Base-by-base conservation (phyloP, 306 rosid genomes). In the Pachyrhizus erosus region DNA sequence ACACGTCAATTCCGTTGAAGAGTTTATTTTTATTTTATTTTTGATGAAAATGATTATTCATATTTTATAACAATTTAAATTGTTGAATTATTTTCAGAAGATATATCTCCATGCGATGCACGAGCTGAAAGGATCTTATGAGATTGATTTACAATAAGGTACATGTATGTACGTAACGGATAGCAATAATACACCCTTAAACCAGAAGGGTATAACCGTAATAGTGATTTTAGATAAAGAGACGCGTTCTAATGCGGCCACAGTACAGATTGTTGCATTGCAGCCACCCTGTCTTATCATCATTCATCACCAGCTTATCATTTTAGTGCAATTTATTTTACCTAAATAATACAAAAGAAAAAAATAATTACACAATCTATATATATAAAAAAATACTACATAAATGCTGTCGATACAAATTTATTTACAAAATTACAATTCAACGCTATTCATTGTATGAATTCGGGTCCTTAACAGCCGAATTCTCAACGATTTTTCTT, bases 21-120 rank as follows among this genome's bases (percentile, higher is more conserved):
- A 14, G 7, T 7, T 46, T 7, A 0, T 0, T 27, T 42, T 0
- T 67, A 10, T 5, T 37, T 21, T 20, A 11, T 15, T 37, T 66
- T 9, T 37, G 0, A 48, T 0, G 46, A 49, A n/a, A 73, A 18
- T 0, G 17, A 31, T n/a, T n/a, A 54, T 24, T 39, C 26, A 26
- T 17, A 10, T 51, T 9, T 48, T 26, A 26, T 76, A 17, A 15
- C 10, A 24, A 11, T 42, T 75, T 57, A 8, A 14, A 7, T 23
- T 8, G 7, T 11, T 37, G 13, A n/a, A 74, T 64, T 9, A 26
- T 20, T 52, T 69, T 13, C 17, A 48, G 27, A 71, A 58, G n/a
- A n/a, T 76, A 62, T 55, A 73, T 61, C 26, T 74, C 76, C 85
- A 52, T 49, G 81, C 33, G 70, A 54, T 26, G 5, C 81, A 75